phyloP scores from a whole-genome alignment of 257 asterid genomes.

The Marsdenia floribunda region DNA sequence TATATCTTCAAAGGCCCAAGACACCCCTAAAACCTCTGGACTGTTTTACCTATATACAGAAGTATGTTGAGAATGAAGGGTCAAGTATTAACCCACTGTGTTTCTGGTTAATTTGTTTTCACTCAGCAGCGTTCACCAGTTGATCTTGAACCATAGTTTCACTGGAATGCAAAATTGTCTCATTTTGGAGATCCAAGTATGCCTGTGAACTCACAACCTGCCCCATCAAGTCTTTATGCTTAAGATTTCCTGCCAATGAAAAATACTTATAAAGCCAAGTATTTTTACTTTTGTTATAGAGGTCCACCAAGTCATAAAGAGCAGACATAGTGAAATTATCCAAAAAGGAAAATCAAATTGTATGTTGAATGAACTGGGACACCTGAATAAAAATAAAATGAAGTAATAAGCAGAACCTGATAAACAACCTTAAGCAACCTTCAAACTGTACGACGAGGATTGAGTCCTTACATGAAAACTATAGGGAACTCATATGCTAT shows the following conservation, averaged over 20 bases:
- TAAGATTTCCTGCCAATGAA: slow-evolving; percentile 64
- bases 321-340: neutral
- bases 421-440: neutral
- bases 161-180: slow-evolving; percentile 25
- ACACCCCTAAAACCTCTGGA: neutral
- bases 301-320: neutral
- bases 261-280: slow-evolving; percentile 6
- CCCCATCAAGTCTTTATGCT: slow-evolving; percentile 82
- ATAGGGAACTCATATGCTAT: neutral
- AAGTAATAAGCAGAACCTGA: too few species aligned
- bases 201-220: slow-evolving; percentile 86
- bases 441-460: neutral
- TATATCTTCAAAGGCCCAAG: neutral
- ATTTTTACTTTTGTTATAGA: neutral
- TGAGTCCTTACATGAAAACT: neutral
- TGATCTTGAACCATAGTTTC: slow-evolving; percentile 33
- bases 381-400: neutral
- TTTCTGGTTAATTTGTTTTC: slow-evolving; percentile 3
- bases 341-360: neutral
- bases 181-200: slow-evolving; percentile 49
- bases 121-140: slow-evolving; percentile 18
- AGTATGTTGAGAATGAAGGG: neutral
- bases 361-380: neutral
- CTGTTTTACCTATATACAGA: neutral
- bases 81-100: neutral